Base-by-base conservation (phyloP, 2,329 filamentous ascomycete species). In the Magnaporthiopsis incrustans region DNA sequence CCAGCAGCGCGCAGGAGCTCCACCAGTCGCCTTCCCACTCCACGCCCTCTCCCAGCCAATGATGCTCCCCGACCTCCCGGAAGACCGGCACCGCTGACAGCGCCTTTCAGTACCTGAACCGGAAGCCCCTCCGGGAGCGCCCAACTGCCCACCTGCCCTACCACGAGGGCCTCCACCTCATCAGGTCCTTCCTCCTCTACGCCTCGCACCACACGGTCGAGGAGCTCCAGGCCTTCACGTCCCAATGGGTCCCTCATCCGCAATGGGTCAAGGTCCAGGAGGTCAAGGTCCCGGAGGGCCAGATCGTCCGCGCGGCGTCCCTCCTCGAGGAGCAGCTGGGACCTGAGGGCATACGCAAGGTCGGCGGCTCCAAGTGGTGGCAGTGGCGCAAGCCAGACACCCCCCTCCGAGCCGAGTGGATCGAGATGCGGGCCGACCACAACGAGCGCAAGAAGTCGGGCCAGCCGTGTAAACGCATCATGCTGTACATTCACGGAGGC, bases 401-500 rank as follows among this genome's bases (percentile, higher is more conserved):
- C 60, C 81, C 86, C 0, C 78, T 97, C 33, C 86, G 87, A 71
- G 92, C 90, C 0, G 94, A 99, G 73, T 98, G 93, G 94, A 91
- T 99, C 69, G 95, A 98, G 81, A 97, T 97, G 93, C 88, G 86
- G 68, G 82, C 86, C 62, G 89, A 98, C 74, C 89, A 91, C 71
- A 81, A 89, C 66, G 87, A 89, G 72, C 85, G 91, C 65, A 88
- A 87, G 73, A 85, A 84, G 71, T 77, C 78, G 0, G 78, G 77
- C 22, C 84, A 85, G 61, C 81, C 82, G 27, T 84, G 85, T 25
- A 87, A 87, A 69, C 86, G 92, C 63, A 87, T 96, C 65, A 97
- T 98, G 85, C 79, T 99, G 30, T 98, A 98, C 76, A 82, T 98
- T 27, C 95, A 98, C 72, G 95, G 95, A 18, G 94, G 94, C 8